phyloP scores from a whole-genome alignment of 208 protist species.

The Acanthamoeba polyphaga region DNA sequence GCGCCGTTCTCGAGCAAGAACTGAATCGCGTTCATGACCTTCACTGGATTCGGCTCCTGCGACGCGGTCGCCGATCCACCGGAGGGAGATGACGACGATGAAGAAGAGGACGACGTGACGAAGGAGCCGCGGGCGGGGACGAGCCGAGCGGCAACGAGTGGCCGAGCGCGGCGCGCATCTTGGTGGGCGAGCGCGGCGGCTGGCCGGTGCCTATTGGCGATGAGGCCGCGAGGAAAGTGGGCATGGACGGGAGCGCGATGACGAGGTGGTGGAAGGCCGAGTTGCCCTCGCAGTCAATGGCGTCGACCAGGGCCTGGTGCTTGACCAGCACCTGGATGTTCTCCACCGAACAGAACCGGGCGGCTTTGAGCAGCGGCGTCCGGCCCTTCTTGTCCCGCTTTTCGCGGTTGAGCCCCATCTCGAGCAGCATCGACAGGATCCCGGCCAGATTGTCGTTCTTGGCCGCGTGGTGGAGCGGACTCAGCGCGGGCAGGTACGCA shows the following conservation, averaged over 20 bases:
- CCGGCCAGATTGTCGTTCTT: slow-evolving; percentile 4
- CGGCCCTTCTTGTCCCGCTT: slow-evolving; percentile 55
- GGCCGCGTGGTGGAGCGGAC: not conserved
- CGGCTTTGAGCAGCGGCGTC: slow-evolving; percentile 32
- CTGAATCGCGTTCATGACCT: slow-evolving; percentile 36
- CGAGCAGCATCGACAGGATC: not conserved
- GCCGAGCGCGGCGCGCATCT: not conserved
- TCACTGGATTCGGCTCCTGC: not conserved
- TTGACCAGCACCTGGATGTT: slow-evolving; percentile 32
- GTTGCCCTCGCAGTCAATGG: slow-evolving; percentile 25
- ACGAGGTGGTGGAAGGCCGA: slow-evolving; percentile 29
- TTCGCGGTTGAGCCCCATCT: slow-evolving; percentile 23
- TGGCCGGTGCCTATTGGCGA: not conserved
- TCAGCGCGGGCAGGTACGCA: not conserved
- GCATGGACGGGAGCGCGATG: not conserved
- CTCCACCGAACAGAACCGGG: not conserved
- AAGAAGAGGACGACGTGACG: not conserved
- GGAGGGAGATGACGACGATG: not conserved
- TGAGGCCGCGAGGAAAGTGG: not conserved
- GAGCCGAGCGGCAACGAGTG: not conserved
- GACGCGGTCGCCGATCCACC: not conserved
- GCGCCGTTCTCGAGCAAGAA: not conserved
- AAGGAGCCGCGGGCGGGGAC: not conserved
- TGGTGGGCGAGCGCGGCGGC: slow-evolving; percentile 31
- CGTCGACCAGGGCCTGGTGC: slow-evolving; percentile 13